Conservation (phyloP, 2,329 filamentous ascomycete species). For the Pseudopyricularia cyperi region DNA sequence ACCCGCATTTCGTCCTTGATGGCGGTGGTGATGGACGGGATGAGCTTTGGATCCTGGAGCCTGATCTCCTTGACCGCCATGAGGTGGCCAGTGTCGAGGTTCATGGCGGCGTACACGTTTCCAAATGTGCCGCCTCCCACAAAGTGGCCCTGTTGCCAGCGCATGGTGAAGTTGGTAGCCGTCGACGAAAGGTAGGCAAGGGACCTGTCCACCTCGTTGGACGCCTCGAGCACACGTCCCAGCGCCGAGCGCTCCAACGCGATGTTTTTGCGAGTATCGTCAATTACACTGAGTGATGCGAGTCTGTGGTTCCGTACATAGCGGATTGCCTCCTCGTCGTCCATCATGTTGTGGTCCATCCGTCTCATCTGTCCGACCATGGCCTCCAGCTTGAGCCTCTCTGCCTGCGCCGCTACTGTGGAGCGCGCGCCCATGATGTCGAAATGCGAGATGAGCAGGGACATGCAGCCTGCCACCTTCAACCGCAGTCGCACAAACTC, state of each 20-base stretch:
- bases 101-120: constrained; percentile 94
- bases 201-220: constrained; percentile 90
- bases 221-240: constrained; percentile 83
- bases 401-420: constrained; percentile 82
- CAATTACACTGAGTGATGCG: constrained; percentile 59
- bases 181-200: constrained; percentile 88
- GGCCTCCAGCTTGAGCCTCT: constrained; percentile 78
- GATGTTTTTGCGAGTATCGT: constrained; percentile 64
- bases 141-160: constrained; percentile 98
- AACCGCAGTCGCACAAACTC: constrained; percentile 73
- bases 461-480: constrained; percentile 97
- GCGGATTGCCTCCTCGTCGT: constrained; percentile 74
- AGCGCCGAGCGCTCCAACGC: constrained; percentile 78
- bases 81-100: constrained; percentile 85
- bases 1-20: constrained; percentile 97
- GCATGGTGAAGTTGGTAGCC: constrained; percentile 85
- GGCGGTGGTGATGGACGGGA: constrained; percentile 84
- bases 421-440: constrained; percentile 97
- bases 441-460: constrained; percentile 91
- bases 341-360: constrained; percentile 62
- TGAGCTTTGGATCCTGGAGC: constrained; percentile 89
- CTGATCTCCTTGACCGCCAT: constrained; percentile 99
- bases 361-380: constrained; percentile 55
- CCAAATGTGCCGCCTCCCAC: constrained; percentile 95
- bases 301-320: constrained; percentile 66